Evolutionary conservation across 495 filamentous ascomycete genomes (phyloP), one percentile per base, ranked within the genome.

Genomic region (Schizothecium vesticola): DNA sequence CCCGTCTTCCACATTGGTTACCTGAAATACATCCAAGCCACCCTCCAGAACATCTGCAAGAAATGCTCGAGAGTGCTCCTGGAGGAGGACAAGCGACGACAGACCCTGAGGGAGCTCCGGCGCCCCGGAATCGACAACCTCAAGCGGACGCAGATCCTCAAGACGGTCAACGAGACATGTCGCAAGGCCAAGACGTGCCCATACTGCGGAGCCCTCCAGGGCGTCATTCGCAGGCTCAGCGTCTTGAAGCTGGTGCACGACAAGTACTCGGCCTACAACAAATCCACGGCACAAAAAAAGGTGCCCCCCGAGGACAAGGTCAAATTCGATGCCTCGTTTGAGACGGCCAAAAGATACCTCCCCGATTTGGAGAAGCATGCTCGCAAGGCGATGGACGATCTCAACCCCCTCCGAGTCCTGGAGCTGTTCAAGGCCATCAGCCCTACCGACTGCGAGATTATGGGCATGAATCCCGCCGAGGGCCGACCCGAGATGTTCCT

Each of bases 1-100:
- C 95, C 95, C 6, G 90, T 90, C 28, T 97, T 97, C 72, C 95
- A 98, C 74, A 91, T 98, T 69, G 95, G 95, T 66, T 99, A 97
- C 73, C 89, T 98, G 73, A 94, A 91, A 73, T 90, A 93, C 70
- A 92, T 94, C 56, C 92, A 96, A 67, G 86, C 87, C 21, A 93
- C 96, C 58, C 83, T 98, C 36, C 92, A 97, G 74, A 89, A 92
- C 69, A 94, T 99, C 70, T 99, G 95, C 88, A 99, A 99, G 79
- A 85, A 87, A 63, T 94, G 91, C 75, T 83, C 91, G 3, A 86
- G 85, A 62, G 88, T 97, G 31, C 82, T 99, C 23, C 83, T 99
- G 25, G 85, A 88, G 11, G 93, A 97, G 71, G 79, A 83, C 6
- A 90, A 96, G 59, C 84, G 90, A 25, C 87, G 92, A 55, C 72